Base-by-base conservation (phyloP, 257 asterid species). In the Fraxinus quadrangulata region DNA sequence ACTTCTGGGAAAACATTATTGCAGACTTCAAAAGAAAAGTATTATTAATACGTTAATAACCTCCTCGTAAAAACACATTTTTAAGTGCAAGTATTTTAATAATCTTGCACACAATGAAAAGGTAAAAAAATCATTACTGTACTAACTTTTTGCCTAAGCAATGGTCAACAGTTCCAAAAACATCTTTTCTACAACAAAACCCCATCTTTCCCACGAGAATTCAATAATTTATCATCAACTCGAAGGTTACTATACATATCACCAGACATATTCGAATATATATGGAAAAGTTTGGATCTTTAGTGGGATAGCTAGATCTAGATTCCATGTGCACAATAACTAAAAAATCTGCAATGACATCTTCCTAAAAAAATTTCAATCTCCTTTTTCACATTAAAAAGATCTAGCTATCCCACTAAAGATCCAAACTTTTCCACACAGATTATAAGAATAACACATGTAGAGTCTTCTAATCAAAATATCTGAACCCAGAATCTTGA, bases 371-470 rank as follows among this genome's bases (percentile, higher is more conserved):
- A 47, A 47, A 6, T 47, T 14, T 79, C 73, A 70, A 61, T n/a
- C 39, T n/a, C 42, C 56, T 45, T 70, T 75, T 78, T 23, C 42
- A 39, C 33, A 9, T 3, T 34, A 9, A 61, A 79, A 31, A 67
- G 26, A 40, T 23, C 21, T 51, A 24, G 56, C 7, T 69, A 73
- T 79, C 65, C 31, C 5, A 42, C 14, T 40, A 71, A 77, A 82
- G 77, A 13, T 72, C 39, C 23, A 73, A 74, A 1, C 19, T 71
- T 81, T 54, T 72, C 65, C 67, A 75, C 51, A 73, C 12, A 77
- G 24, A 81, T 67, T 70, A 68, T 75, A 37, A 1, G 56, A 76
- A 40, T 42, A 81, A 61, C 36, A 33, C 77, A 36, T 37, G 70
- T 21, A 14, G 67, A 71, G 56, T 34, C 19, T 30, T 74, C 36